These are phyloP conservation scores for Rhinocladiella similis DNA, from an alignment of 2,329 filamentous ascomycete species.

Conservation along the genomic window DNA sequence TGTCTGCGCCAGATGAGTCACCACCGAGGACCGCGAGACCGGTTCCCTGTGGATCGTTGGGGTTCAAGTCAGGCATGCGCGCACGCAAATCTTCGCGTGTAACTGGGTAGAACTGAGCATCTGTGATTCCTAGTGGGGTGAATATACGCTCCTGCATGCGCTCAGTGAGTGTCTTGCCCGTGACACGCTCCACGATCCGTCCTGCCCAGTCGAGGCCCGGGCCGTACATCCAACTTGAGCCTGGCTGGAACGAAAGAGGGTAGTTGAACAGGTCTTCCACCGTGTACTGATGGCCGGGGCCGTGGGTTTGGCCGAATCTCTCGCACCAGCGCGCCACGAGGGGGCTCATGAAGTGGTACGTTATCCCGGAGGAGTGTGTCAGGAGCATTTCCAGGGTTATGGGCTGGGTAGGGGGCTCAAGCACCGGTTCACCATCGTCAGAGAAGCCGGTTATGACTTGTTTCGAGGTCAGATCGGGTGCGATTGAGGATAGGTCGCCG, in stretches of 20 bases:
- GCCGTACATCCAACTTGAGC: constrained; percentile 62
- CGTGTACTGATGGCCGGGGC: constrained; percentile 22
- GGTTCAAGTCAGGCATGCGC: constrained; percentile 41
- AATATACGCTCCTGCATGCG: constrained; percentile 52
- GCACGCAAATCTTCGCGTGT: constrained; percentile 38
- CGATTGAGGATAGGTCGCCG: constrained; percentile 45
- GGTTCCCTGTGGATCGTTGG: constrained; percentile 35
- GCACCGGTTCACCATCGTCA: constrained; percentile 35
- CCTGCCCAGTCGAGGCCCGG: constrained; percentile 57
- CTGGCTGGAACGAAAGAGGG: constrained; percentile 65
- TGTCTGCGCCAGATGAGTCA: constrained; percentile 25
- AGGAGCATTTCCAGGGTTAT: constrained; percentile 23
- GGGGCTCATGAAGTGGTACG: constrained; percentile 13
- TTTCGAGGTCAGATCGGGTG: constrained; percentile 51
- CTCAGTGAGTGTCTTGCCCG: constrained; percentile 45
- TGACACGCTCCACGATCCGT: constrained; percentile 47
- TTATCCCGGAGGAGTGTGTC: constrained; percentile 14
- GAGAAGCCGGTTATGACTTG: constrained; percentile 51
- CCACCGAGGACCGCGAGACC: constrained; percentile 40
- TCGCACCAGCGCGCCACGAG: constrained; percentile 22
- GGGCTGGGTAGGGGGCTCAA: constrained; percentile 24
- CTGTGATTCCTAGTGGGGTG: constrained; percentile 47
- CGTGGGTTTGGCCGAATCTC: constrained; percentile 30
- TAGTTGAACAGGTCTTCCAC: constrained; percentile 48
- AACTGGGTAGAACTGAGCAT: constrained; percentile 57